Evolutionary conservation across 2,329 filamentous ascomycete species (phyloP).

Genomic region (Zopfia rhizophila): DNA sequence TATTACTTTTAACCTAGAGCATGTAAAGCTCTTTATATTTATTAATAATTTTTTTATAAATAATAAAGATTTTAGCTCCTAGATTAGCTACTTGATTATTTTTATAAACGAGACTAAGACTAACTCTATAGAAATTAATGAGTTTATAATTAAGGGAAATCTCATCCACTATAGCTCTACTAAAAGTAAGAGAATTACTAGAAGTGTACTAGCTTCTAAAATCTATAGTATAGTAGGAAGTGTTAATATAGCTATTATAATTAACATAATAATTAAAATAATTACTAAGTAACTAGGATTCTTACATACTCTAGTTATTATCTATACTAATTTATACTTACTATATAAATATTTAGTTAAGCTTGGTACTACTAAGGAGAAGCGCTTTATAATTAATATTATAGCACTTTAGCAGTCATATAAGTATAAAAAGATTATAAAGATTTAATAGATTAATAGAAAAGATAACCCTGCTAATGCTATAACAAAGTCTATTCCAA

Average conservation of each 20-base stretch:
- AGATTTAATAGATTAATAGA: no score
- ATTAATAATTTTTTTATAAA: slow-evolving; percentile 14
- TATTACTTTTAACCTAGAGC: no score
- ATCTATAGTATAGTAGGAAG: slow-evolving; percentile 7
- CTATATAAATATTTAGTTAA: slow-evolving; percentile 11
- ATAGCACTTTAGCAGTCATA: slow-evolving; percentile 7
- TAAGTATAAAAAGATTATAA: slow-evolving; percentile 1
- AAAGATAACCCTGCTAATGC: no score
- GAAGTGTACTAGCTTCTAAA: slow-evolving; percentile 8
- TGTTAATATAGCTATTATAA: slow-evolving; percentile 8
- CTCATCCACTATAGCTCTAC: slow-evolving; percentile 1
- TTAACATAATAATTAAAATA: slow-evolving; percentile 1
- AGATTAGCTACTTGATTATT: slow-evolving; percentile 3
- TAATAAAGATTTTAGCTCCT: slow-evolving; percentile 10
- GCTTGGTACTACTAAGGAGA: slow-evolving; percentile 11
- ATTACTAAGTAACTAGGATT: slow-evolving; percentile 1
- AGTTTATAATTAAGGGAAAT: neutral
- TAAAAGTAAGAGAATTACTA: slow-evolving; percentile 7
- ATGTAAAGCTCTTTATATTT: no score
- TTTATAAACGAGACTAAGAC: slow-evolving; percentile 3
- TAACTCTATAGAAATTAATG: no score
- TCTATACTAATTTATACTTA: slow-evolving; percentile 6
- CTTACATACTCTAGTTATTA: neutral
- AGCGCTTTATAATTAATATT: slow-evolving; percentile 11
- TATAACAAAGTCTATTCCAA: no score